These are phyloP conservation scores for Gymnopilus junonius DNA, from an alignment of 768 basidiomycete species.

Conservation along the genomic window DNA sequence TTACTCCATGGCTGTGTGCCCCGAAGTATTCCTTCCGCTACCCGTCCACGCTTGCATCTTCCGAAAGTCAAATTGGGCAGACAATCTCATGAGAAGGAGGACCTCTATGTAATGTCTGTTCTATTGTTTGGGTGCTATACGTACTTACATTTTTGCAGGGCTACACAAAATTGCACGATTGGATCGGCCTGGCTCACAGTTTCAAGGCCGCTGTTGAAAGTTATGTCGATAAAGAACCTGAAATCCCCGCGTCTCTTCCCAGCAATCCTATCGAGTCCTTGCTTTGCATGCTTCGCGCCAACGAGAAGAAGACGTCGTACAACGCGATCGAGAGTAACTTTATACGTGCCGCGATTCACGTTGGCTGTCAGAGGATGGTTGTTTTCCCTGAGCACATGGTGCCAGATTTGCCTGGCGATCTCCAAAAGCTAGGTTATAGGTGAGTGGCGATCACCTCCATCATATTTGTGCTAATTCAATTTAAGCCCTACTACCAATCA, in stretches of 20 bases:
- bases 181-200: background rate
- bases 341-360: background rate
- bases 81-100: background rate
- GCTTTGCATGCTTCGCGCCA: background rate
- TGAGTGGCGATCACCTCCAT: background rate
- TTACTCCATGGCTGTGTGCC: background rate
- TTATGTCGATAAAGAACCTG: background rate
- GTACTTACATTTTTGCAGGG: background rate
- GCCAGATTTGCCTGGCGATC: background rate
- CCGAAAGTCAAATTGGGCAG: background rate
- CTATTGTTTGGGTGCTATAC: background rate
- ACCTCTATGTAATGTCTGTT: background rate
- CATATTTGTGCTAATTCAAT: background rate
- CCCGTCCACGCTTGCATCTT: background rate
- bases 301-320: background rate
- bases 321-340: background rate
- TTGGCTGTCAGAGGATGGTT: background rate
- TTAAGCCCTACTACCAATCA: background rate
- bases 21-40: background rate
- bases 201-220: background rate
- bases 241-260: background rate
- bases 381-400: background rate
- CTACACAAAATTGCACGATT: background rate
- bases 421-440: background rate
- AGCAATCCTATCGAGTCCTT: background rate